A percentile compares a stretch with the other conserved stretches of the same genome.
phyloP scores from a whole-genome alignment of 331 rosid species.

The Pyrus hybrid region DNA sequence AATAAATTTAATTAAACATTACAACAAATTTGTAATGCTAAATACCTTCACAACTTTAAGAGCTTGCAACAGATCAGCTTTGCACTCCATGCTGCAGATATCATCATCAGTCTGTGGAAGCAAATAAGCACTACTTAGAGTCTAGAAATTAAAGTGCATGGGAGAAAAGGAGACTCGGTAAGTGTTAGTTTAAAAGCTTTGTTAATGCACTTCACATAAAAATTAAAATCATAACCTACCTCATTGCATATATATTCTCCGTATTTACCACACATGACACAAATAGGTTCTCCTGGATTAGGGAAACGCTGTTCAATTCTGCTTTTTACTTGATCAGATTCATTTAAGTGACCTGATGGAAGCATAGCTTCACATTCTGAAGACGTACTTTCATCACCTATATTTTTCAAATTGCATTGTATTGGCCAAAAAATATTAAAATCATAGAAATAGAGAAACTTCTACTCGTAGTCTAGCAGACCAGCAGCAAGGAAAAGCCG shows the following conservation, averaged over 20 bases:
- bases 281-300: slow-evolving; percentile 69
- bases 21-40: not conserved
- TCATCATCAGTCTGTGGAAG: slow-evolving; percentile 69
- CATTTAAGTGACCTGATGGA: slow-evolving; percentile 23
- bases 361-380: slow-evolving; percentile 29
- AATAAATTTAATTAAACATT: slow-evolving; percentile 3
- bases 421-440: not conserved
- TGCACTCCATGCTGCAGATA: slow-evolving; percentile 90
- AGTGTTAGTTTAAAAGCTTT: not conserved
- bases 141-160: not conserved
- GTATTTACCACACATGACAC: slow-evolving; percentile 74
- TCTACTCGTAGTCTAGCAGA: not conserved
- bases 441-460: not conserved
- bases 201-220: not conserved
- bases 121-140: slow-evolving; percentile 3
- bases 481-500: not conserved
- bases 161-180: not conserved
- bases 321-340: slow-evolving; percentile 40
- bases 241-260: slow-evolving; percentile 86
- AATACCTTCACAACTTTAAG: slow-evolving; percentile 41
- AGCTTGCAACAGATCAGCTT: slow-evolving; percentile 52
- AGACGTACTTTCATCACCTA: slow-evolving; percentile 58
- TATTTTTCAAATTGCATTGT: slow-evolving; percentile 8
- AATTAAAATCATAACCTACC: slow-evolving; percentile 28
- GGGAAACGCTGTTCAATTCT: slow-evolving; percentile 69